Conservation (phyloP, 116 monocot species). For the Iris pallida region DNA sequence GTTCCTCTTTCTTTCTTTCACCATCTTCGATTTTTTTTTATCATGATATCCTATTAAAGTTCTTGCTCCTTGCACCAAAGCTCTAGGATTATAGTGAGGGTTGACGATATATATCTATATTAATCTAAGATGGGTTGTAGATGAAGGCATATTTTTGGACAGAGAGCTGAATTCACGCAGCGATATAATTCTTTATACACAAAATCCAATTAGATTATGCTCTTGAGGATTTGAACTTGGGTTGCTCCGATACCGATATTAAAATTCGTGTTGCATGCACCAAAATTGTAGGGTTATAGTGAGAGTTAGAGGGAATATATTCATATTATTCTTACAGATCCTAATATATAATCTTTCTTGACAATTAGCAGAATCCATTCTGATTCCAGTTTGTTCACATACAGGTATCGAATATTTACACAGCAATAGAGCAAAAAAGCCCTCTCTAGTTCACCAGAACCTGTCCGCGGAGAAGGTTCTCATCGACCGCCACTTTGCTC, state of each 20-base stretch:
- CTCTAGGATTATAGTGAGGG: too few relatives aligned
- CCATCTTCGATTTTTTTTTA: too few relatives aligned
- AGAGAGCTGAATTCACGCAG: too few relatives aligned
- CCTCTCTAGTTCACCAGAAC: constrained; percentile 76
- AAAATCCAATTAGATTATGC: background rate
- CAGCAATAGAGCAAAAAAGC: constrained; percentile 56
- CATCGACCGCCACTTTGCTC: constrained; percentile 63
- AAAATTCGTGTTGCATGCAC: background rate
- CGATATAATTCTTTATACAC: too few relatives aligned
- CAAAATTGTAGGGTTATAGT: background rate
- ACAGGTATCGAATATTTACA: constrained; percentile 91
- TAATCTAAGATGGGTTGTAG: too few relatives aligned
- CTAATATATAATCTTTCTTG: background rate
- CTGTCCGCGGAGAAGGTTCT: constrained; percentile 81
- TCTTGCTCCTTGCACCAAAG: too few relatives aligned
- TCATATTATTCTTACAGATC: background rate
- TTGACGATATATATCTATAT: too few relatives aligned
- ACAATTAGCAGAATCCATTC: background rate
- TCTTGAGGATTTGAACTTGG: background rate
- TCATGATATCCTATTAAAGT: too few relatives aligned
- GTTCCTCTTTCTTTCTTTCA: too few relatives aligned
- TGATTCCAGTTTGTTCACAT: background rate
- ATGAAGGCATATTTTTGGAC: too few relatives aligned
- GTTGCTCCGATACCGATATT: background rate
- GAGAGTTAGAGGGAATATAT: background rate